Conservation (phyloP, 805 yeast genomes). For the Brettanomyces nanus region DNA sequence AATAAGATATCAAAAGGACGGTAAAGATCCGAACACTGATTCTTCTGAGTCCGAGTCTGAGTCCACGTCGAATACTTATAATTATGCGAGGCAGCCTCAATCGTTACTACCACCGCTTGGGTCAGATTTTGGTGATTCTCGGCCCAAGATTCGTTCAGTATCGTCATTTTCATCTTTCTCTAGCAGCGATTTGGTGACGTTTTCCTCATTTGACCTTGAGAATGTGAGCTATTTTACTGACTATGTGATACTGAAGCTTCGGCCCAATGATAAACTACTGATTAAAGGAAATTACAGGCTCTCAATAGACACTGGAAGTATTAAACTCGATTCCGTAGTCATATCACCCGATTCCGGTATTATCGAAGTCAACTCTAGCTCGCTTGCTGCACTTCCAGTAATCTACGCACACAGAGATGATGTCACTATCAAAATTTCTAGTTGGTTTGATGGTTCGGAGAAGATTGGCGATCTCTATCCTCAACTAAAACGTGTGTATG, state of each 20-base stretch:
- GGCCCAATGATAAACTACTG: conserved; percentile 32
- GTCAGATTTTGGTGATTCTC: not conserved
- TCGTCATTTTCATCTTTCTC: too few relatives aligned
- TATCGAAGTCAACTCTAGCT: conserved; percentile 24
- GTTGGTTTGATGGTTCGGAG: conserved; percentile 36
- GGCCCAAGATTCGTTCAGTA: not conserved
- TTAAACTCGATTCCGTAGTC: conserved; percentile 32
- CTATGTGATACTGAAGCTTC: conserved; percentile 34
- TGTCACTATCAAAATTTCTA: conserved; percentile 33
- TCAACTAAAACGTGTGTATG: conserved; percentile 36
- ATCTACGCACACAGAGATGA: conserved; percentile 32
- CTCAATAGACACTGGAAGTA: conserved; percentile 38
- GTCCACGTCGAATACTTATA: not conserved
- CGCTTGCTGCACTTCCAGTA: conserved; percentile 33
- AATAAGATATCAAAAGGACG: conserved; percentile 8
- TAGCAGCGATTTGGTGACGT: not conserved
- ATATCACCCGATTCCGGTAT: conserved; percentile 15
- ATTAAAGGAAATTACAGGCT: conserved; percentile 40
- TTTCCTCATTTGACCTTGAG: not conserved
- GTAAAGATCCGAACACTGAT: not conserved
- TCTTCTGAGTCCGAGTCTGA: not conserved
- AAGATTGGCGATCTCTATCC: conserved; percentile 34
- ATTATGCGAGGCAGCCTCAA: too few relatives aligned
- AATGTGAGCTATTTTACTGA: not conserved
- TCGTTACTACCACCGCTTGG: not conserved